Conservation (phyloP, 1,284 basidiomycete species). For the Leccinum solheimii region DNA sequence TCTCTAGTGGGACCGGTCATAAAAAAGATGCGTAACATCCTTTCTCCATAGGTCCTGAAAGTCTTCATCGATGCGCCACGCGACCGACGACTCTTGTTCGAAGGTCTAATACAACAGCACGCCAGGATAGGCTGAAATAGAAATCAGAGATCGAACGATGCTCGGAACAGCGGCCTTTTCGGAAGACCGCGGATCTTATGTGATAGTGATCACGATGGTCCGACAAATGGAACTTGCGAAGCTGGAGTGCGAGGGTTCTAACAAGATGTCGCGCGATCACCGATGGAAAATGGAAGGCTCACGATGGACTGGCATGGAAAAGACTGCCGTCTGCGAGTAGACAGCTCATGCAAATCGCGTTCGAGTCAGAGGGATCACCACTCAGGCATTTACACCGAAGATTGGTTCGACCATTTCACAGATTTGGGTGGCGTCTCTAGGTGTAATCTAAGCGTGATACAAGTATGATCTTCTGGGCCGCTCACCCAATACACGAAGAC, state of each 20-base stretch:
- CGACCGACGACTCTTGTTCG: neutral
- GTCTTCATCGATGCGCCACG: neutral
- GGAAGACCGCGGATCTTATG: slow-evolving; percentile 73
- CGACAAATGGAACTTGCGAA: slow-evolving; percentile 71
- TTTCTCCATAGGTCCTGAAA: neutral
- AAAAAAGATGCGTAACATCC: neutral
- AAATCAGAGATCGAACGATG: slow-evolving; percentile 80
- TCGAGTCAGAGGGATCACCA: neutral
- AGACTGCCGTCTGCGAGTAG: slow-evolving; percentile 66
- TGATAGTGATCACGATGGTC: slow-evolving; percentile 55
- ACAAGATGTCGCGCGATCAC: slow-evolving; percentile 56
- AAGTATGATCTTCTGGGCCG: too few relatives aligned
- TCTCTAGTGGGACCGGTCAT: neutral
- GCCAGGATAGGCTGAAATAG: slow-evolving; percentile 60
- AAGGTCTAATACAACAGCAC: slow-evolving; percentile 6
- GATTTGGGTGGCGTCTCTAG: too few relatives aligned
- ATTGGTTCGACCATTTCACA: slow-evolving; percentile 35
- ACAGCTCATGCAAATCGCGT: slow-evolving; percentile 38
- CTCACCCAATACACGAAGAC: too few relatives aligned
- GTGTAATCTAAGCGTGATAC: too few relatives aligned
- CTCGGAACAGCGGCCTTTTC: slow-evolving; percentile 79
- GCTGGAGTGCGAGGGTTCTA: slow-evolving; percentile 28
- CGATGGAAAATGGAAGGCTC: slow-evolving; percentile 15
- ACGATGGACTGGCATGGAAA: slow-evolving; percentile 41
- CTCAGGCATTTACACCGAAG: slow-evolving; percentile 34